Evolutionary conservation across 208 protist genomes (phyloP), one percentile per base, ranked within the genome.

Genomic region (Acanthamoeba rhysodes): DNA sequence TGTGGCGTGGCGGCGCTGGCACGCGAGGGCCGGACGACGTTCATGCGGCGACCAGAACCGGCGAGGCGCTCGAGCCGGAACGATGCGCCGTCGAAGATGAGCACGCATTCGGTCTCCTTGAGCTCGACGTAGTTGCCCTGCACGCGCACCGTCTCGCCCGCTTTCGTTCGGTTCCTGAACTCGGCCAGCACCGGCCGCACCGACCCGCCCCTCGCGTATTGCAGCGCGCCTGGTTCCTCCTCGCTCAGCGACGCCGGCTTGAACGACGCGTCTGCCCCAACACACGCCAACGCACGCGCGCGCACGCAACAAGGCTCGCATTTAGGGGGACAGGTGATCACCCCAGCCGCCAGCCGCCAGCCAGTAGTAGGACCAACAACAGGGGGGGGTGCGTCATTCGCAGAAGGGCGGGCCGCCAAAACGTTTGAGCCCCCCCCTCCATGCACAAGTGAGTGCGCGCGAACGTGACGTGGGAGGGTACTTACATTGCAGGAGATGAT

Each of bases 51-150:
- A 22, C 80, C 80, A 24, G 80, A 88, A 29, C 80, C 80, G 27
- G 80, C 53, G 8, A 88, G 53, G 80, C 80, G 80, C 53, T 88
- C 80, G 41, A 88, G 53, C 3, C 80, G 80, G 53, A 88, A 88
- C 10, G 48, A 88, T 6, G 18, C 18, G 29, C 80, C 80, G n/a
- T 88, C 80, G 24, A 88, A 88, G 24, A 88, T 59, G n/a, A 88
- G 80, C 18, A 88, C 80, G 80, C 80, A 88, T 16, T 88, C 80
- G 9, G 41, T 53, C 12, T 88, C 80, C 80, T 88, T 88, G 80
- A 62, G 53, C 29, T 88, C 53, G 48, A 59, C 53, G 41, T 88
- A 88, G 53, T 88, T 27, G 27, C 80, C 80, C 53, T 88, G 80
- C 80, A 88, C 48, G n/a, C 41, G 53, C 80, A 88, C 80, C 3